Percentiles rank a stretch among this genome's conserved stretches.
These are phyloP conservation scores for Colletotrichum navitas DNA, from an alignment of 2,329 filamentous ascomycete species.

Conservation along the genomic window DNA sequence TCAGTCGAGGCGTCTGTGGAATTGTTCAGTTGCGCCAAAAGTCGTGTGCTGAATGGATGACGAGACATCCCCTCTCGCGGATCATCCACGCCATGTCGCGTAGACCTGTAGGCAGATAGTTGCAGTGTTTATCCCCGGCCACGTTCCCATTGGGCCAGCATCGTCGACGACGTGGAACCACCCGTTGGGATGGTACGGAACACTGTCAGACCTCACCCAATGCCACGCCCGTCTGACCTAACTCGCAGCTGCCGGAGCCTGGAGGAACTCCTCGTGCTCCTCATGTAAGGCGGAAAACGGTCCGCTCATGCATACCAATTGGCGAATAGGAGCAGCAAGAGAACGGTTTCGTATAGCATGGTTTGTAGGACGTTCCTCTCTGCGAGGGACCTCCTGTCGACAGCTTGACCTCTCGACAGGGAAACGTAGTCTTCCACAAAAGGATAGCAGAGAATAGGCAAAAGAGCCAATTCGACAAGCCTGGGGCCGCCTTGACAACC, in stretches of 20 bases:
- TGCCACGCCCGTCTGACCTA: conserved; percentile 32
- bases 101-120: conserved; percentile 20
- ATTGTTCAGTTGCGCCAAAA: neutral
- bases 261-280: conserved; percentile 39
- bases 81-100: conserved; percentile 21
- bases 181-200: conserved; percentile 24
- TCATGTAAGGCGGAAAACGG: conserved; percentile 43
- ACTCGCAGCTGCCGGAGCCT: conserved; percentile 19
- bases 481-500: neutral
- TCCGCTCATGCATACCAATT: conserved; percentile 41
- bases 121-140: conserved; percentile 13
- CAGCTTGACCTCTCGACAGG: conserved; percentile 4
- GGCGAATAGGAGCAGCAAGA: conserved; percentile 27
- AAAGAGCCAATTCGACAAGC: neutral
- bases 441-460: neutral
- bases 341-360: conserved; percentile 18
- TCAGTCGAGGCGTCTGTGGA: neutral
- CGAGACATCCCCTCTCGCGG: conserved; percentile 15
- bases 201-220: conserved; percentile 19
- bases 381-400: conserved; percentile 32
- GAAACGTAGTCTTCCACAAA: neutral
- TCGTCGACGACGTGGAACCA: conserved; percentile 28
- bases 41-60: conserved; percentile 8
- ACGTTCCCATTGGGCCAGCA: conserved; percentile 36
- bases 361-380: conserved; percentile 16